Evolutionary conservation across 75 land plant genomes (phyloP), one percentile per base, ranked within the genome.

Genomic region (Pinus taeda): DNA sequence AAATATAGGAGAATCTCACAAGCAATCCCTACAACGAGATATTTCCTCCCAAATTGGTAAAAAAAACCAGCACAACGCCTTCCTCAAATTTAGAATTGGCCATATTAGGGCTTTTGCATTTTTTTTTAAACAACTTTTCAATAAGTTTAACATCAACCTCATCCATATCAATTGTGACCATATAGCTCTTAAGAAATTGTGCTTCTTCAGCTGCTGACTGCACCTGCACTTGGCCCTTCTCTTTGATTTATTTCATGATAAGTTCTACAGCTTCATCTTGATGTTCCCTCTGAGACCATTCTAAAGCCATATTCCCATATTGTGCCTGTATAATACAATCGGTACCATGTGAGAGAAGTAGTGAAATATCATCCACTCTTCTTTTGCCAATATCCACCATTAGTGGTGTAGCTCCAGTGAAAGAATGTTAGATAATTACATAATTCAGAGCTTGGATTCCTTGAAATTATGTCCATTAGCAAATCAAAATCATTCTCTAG

Each of bases 11-110:
- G 90, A 84, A 22, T 84, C 77, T 62, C 77, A 78, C 30, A 97
- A 76, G 58, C 71, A 69, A 66, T 89, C 94, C 58, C 89, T 82
- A 8, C 89, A 84, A 76, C 82, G 88, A 61, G 84, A 91, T 60
- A 97, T 97, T 60, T 95, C 99, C 76, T 93, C 95, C 99, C 99
- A 97, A 6, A 98, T 98, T 22, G 99, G 95, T 73, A 97, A n/a
- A n/a, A n/a, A n/a, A n/a, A n/a, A n/a, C n/a, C n/a, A n/a, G n/a
- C n/a, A n/a, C 85, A 69, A 95, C 94, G 72, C 98, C 98, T 59
- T 84, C 84, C 18, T 81, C 57, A 60, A 88, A 89, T 71, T 85
- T 87, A 24, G 66, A 45, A 59, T 60, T 37, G 45, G 75, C 76
- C 42, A 57, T 77, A 30, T 64, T 67, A 60, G 69, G 18, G 6